These are phyloP conservation scores for Apodospora peruviana DNA, from an alignment of 495 filamentous ascomycete species.

Conservation along the genomic window DNA sequence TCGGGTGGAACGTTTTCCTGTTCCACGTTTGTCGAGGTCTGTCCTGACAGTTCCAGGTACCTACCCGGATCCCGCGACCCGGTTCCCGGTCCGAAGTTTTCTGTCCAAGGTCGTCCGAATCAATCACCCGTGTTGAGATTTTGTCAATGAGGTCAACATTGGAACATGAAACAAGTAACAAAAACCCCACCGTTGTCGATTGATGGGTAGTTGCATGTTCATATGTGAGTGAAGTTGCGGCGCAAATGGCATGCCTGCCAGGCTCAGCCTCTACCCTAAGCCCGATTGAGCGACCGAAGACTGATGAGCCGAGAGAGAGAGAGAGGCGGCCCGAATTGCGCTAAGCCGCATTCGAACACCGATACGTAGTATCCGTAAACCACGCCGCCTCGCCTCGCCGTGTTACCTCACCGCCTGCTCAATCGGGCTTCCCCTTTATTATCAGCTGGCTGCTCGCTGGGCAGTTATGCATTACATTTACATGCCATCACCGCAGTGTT, in stretches of 20 bases:
- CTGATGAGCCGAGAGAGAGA: background rate
- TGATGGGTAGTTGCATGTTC: background rate
- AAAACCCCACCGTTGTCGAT: background rate
- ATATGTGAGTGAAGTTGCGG: background rate
- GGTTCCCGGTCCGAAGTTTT: background rate
- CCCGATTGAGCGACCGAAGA: constrained; percentile 28
- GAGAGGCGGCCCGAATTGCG: background rate
- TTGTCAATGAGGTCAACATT: background rate
- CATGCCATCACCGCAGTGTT: background rate
- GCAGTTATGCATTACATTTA: background rate
- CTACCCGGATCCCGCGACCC: background rate
- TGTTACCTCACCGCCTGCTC: constrained; percentile 1
- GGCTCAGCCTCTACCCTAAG: constrained; percentile 17
- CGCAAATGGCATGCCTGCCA: too few species aligned
- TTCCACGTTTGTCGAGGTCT: too few species aligned
- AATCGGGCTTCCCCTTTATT: background rate
- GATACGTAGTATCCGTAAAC: background rate
- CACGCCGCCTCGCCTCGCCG: background rate
- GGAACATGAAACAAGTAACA: background rate
- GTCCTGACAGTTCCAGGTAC: too few species aligned
- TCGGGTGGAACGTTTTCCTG: too few species aligned
- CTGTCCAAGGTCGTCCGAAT: background rate
- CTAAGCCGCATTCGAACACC: constrained; percentile 5
- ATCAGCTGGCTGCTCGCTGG: background rate
- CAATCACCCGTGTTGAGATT: background rate